These are phyloP conservation scores for Cytospora paraplurivora DNA, from an alignment of 2,329 filamentous ascomycete genomes.

Conservation along the genomic window DNA sequence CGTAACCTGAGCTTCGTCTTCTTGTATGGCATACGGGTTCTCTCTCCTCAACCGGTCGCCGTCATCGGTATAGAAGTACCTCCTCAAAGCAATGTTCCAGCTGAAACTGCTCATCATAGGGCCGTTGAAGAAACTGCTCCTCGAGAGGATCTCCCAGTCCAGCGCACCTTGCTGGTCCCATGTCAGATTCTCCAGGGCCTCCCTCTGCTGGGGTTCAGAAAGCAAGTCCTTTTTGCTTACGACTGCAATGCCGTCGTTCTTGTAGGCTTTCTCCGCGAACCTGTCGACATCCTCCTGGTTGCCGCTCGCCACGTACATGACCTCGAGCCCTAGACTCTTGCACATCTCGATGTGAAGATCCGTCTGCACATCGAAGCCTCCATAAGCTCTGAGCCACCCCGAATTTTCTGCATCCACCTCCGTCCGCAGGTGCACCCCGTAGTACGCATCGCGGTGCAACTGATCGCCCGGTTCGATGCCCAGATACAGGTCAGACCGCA, in stretches of 20 bases:
- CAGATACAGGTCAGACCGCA: slow-evolving; percentile 7
- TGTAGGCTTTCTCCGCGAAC: slow-evolving; percentile 5
- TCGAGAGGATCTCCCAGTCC: slow-evolving; percentile 18
- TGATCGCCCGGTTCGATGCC: slow-evolving; percentile 2
- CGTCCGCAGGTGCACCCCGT: slow-evolving; percentile 19
- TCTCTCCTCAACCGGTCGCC: slow-evolving; percentile 2
- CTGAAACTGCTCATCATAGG: slow-evolving; percentile 17
- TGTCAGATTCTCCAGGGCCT: background rate
- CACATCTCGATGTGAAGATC: slow-evolving; percentile 9
- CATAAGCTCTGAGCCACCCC: background rate
- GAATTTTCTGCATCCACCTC: slow-evolving; percentile 21
- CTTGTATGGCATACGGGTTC: slow-evolving; percentile 14
- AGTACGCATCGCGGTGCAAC: slow-evolving; percentile 17
- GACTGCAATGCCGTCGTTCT: slow-evolving; percentile 2
- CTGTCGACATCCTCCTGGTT: slow-evolving; percentile 10
- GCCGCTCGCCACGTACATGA: slow-evolving; percentile 18
- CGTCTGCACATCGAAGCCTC: slow-evolving; percentile 4
- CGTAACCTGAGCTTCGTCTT: background rate
- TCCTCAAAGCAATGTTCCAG: slow-evolving; percentile 19
- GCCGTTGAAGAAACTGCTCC: slow-evolving; percentile 19
- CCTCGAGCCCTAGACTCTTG: slow-evolving; percentile 1
- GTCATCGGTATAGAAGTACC: slow-evolving; percentile 11
- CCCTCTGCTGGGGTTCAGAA: background rate
- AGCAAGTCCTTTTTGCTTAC: slow-evolving; percentile 15
- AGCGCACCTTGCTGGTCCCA: slow-evolving; percentile 20